Base-by-base conservation (phyloP, 2,329 filamentous ascomycete genomes). In the Aspergillus latus region DNA sequence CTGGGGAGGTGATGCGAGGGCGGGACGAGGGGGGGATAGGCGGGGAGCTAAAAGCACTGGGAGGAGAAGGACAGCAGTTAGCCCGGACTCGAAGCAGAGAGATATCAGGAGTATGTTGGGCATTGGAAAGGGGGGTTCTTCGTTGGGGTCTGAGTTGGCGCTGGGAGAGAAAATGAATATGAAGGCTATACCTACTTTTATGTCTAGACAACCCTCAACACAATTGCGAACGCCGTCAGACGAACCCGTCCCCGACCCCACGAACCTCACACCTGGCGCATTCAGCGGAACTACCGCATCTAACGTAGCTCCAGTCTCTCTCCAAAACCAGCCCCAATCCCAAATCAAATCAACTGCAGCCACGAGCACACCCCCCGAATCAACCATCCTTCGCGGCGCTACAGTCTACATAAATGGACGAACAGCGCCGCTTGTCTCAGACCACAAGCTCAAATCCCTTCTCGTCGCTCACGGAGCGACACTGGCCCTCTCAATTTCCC, bases 351-450 rank as follows among this genome's bases (percentile, higher is more conserved):
- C 43, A 32, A 21, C 28, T 13, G 28, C 13, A 16, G 21, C 5
- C 26, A 50, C 13, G 13, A 37, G 10, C 29, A 9, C 47, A 13
- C 13, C 34, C 13, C 36, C 30, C 5, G 39, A 45, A 54, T 54
- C 57, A 60, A 70, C 65, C 62, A 82, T 95, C 52, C 92, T 97
- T 69, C 75, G 83, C 44, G 84, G 86, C 13, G 80, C 92, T 21
- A 86, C 84, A 50, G 82, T 96, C 65, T 94, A 93, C 75, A 83
- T 97, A 73, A 96, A 96, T 72, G 92, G 92, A 59, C 92, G 89
- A 63, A 96, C 91, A 2, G 82, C 86, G 58, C 92, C 92, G 1
- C 73, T 85, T 26, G 83, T 96, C 59, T 95, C 90, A 11, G 92
- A 97, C 72, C 89, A 96, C 76, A 88, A 84, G 69, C 82, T 97